Conservation (phyloP, 164 flowering plant species). For the Akebia trifoliata region DNA sequence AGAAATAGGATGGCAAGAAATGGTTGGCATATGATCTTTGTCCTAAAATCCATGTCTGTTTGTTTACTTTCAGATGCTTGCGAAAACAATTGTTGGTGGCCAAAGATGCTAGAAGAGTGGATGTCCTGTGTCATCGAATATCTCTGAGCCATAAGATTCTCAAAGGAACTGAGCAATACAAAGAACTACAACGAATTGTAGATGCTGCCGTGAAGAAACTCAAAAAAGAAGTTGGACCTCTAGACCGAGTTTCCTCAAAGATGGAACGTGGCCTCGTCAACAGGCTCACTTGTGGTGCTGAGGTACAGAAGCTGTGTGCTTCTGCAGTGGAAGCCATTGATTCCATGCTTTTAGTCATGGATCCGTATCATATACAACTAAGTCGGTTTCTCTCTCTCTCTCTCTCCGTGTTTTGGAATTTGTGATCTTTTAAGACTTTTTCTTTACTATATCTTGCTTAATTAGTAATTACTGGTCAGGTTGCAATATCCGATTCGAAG, state of each 20-base stretch:
- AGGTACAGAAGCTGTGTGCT: constrained; percentile 58
- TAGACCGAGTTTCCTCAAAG: constrained; percentile 34
- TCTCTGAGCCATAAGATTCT: constrained; percentile 51
- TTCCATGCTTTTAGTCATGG: constrained; percentile 16
- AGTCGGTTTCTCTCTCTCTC: constrained; percentile 9
- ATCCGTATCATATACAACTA: not conserved
- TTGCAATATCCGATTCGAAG: constrained; percentile 37
- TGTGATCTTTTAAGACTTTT: not conserved
- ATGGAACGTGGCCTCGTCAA: constrained; percentile 64
- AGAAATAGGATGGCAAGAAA: not conserved
- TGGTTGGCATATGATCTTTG: not conserved
- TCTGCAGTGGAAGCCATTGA: constrained; percentile 49
- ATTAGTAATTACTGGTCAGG: constrained; percentile 17
- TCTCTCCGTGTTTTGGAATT: not conserved
- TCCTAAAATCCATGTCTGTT: constrained; percentile 6
- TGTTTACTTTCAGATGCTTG: constrained; percentile 46
- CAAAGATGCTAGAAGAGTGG: constrained; percentile 65
- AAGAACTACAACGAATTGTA: constrained; percentile 36
- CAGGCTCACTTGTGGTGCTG: constrained; percentile 50
- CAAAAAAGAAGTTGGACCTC: constrained; percentile 60
- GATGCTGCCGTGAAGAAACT: constrained; percentile 40
- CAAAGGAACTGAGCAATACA: constrained; percentile 39
- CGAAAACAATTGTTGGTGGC: constrained; percentile 60
- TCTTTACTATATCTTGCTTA: not conserved
- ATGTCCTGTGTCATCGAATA: constrained; percentile 52